Conservation (phyloP, 2,329 filamentous ascomycete species). For the Parastagonospora nodorum region DNA sequence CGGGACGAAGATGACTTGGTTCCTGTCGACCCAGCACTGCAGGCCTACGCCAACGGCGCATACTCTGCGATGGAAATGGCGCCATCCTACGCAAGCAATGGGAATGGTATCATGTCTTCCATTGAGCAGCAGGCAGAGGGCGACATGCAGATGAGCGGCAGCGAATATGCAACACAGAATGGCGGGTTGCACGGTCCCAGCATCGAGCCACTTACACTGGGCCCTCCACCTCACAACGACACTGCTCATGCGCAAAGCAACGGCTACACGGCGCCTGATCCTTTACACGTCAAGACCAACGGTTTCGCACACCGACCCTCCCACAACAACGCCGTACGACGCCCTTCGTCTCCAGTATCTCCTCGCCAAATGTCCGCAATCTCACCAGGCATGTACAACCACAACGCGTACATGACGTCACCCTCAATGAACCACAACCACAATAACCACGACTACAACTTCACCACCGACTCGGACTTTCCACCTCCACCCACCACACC, state of each 20-base stretch:
- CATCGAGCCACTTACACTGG: constrained; percentile 36
- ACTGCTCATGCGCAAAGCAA: constrained; percentile 12
- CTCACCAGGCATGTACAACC: constrained; percentile 11
- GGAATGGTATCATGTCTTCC: constrained; percentile 39
- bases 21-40: constrained; percentile 36
- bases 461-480: constrained; percentile 29
- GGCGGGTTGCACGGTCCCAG: constrained; percentile 21
- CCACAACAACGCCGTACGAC: constrained; percentile 16
- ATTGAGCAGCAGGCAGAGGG: constrained; percentile 36
- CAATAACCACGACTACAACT: constrained; percentile 27
- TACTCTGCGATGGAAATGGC: constrained; percentile 19
- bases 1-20: constrained; percentile 30
- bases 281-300: not conserved
- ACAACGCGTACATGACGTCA: constrained; percentile 7
- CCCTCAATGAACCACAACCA: constrained; percentile 17
- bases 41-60: constrained; percentile 24
- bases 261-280: constrained; percentile 4
- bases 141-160: constrained; percentile 18
- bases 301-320: not conserved
- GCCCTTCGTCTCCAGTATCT: constrained; percentile 27
- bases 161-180: constrained; percentile 13
- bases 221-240: constrained; percentile 15
- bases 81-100: constrained; percentile 19
- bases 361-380: constrained; percentile 16
- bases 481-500: constrained; percentile 24